These are phyloP conservation scores for Malus fusca DNA, from an alignment of 306 rosid genomes.

Conservation along the genomic window DNA sequence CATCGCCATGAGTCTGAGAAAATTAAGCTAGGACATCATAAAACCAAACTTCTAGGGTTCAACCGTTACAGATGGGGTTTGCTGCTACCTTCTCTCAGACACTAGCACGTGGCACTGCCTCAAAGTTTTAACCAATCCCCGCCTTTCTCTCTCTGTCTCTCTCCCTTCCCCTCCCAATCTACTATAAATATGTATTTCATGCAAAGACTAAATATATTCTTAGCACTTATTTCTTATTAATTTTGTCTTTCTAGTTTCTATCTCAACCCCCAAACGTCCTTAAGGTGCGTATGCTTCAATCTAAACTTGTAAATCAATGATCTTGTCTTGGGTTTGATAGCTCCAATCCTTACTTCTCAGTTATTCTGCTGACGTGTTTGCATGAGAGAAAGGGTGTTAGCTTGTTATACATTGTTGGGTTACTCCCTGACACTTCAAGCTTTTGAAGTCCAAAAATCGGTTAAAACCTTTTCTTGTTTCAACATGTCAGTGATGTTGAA, in stretches of 20 bases:
- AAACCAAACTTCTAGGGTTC: conserved; percentile 9
- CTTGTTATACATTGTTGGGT: not conserved
- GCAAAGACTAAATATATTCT: not conserved
- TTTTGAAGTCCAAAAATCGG: not conserved
- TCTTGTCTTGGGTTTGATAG: not conserved
- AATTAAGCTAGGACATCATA: not conserved
- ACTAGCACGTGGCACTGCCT: conserved; percentile 2
- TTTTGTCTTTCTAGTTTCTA: not conserved
- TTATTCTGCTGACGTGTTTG: not conserved
- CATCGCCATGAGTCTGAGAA: not conserved
- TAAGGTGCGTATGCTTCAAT: conserved; percentile 6
- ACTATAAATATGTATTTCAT: not conserved
- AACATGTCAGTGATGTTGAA: not conserved
- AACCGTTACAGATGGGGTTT: conserved; percentile 21
- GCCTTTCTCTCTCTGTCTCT: not conserved
- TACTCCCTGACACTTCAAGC: not conserved
- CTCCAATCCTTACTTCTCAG: not conserved
- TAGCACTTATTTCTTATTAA: not conserved
- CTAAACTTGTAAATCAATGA: not conserved
- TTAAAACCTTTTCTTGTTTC: not conserved
- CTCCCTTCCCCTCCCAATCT: not conserved
- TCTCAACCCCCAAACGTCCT: not conserved
- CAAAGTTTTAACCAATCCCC: conserved; percentile 17
- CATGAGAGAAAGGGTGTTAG: not conserved
- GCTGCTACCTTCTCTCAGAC: conserved; percentile 33